Percentiles rank a stretch among this genome's conserved stretches.
Conservation (phyloP, 1,139 yeast genomes). For the Debaryomyces subglobosus region DNA sequence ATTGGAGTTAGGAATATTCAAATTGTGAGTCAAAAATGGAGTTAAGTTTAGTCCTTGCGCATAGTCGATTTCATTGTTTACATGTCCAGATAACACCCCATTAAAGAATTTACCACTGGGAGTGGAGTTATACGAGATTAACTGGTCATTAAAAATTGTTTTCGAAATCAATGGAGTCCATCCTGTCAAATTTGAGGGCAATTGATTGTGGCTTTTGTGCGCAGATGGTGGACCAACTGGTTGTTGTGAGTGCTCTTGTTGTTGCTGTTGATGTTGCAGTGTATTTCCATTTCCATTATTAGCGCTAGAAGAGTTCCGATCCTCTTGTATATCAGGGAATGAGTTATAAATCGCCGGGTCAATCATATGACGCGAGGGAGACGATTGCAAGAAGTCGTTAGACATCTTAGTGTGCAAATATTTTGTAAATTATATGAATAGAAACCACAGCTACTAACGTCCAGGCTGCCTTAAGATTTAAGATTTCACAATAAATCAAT, state of each 20-base stretch:
- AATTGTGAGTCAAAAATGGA: conserved; percentile 47
- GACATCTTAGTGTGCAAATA: conserved; percentile 24
- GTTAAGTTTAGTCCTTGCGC: conserved; percentile 47
- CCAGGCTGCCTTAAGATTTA: not conserved
- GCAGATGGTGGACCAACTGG: conserved; percentile 32
- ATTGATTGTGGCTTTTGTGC: conserved; percentile 21
- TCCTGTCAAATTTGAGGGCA: conserved; percentile 32
- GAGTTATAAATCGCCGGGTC: conserved; percentile 31
- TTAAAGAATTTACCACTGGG: conserved; percentile 35
- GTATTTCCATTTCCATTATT: not conserved
- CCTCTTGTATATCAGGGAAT: conserved; percentile 14
- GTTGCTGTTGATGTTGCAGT: conserved; percentile 9
- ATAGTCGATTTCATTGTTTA: conserved; percentile 31
- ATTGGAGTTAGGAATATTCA: conserved; percentile 25
- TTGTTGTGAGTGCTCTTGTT: conserved; percentile 12
- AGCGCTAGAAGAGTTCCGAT: conserved; percentile 15
- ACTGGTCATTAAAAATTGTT: conserved; percentile 40
- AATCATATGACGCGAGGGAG: conserved; percentile 35
- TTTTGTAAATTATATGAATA: not conserved
- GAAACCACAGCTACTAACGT: not conserved
- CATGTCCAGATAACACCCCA: conserved; percentile 18
- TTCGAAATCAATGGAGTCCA: conserved; percentile 51
- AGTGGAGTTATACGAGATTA: conserved; percentile 40
- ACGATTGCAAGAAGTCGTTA: conserved; percentile 36
- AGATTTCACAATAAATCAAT: not conserved